phyloP scores from a whole-genome alignment of 441 rosid genomes.

The Adansonia rubrostipa region DNA sequence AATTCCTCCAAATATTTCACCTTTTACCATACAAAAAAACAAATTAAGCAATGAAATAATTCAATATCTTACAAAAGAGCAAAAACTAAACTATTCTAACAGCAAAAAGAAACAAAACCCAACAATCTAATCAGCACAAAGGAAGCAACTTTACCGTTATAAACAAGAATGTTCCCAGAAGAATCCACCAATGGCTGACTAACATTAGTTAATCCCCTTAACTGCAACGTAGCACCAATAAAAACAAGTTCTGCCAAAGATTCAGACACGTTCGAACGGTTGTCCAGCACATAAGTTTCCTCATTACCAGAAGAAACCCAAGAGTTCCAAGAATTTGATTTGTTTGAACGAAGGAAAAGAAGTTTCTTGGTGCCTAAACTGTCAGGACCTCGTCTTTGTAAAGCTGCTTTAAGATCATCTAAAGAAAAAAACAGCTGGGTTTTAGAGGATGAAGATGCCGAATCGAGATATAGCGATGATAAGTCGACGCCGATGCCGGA shows the following conservation, averaged over 20 bases:
- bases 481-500: conserved; percentile 53
- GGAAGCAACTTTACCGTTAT: conserved; percentile 53
- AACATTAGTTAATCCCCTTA: conserved; percentile 60
- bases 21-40: conserved; percentile 35
- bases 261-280: conserved; percentile 16
- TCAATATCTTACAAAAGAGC: not conserved
- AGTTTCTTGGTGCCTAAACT: conserved; percentile 62
- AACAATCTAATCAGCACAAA: not conserved
- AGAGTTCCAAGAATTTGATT: conserved; percentile 15
- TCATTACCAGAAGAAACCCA: conserved; percentile 15
- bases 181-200: conserved; percentile 69
- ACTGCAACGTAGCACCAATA: conserved; percentile 79
- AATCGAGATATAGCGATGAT: conserved; percentile 39
- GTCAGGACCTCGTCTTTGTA: conserved; percentile 78
- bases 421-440: conserved; percentile 42
- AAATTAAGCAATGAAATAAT: not conserved
- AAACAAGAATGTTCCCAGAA: conserved; percentile 60
- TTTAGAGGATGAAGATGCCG: conserved; percentile 29
- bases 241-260: conserved; percentile 52
- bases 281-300: conserved; percentile 19
- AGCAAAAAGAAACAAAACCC: not conserved
- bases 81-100: not conserved
- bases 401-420: conserved; percentile 58
- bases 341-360: conserved; percentile 34
- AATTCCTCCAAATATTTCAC: conserved; percentile 83